These are phyloP conservation scores for Alternaria burnsii DNA, from an alignment of 2,329 filamentous ascomycete genomes.

Conservation along the genomic window DNA sequence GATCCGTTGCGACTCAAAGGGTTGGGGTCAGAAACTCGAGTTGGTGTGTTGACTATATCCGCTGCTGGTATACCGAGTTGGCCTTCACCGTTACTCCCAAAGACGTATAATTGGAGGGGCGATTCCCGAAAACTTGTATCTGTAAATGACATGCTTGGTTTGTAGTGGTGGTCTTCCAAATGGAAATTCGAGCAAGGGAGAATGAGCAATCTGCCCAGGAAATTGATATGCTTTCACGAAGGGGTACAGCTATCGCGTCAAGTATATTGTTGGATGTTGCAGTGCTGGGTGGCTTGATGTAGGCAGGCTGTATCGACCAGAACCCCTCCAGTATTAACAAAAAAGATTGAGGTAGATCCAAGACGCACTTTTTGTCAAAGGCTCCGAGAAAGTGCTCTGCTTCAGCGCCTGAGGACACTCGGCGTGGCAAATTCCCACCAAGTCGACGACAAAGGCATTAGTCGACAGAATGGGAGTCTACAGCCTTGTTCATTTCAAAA, in stretches of 20 bases:
- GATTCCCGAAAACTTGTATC: no score
- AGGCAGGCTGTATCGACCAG: background rate
- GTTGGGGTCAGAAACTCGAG: constrained; percentile 9
- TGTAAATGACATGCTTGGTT: background rate
- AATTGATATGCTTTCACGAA: background rate
- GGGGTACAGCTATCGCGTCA: no score
- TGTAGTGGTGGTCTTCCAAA: background rate
- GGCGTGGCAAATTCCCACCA: background rate
- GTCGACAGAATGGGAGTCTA: background rate
- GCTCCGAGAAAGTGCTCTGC: background rate
- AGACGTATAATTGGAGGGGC: constrained; percentile 49
- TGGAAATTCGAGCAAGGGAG: background rate
- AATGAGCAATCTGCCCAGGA: background rate
- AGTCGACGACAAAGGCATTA: background rate
- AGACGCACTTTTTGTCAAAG: background rate
- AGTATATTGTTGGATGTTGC: background rate
- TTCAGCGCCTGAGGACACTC: background rate
- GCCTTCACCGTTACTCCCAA: constrained; percentile 63
- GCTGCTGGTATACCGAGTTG: constrained; percentile 61
- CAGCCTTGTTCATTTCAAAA: background rate
- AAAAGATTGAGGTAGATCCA: background rate
- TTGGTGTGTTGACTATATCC: constrained; percentile 42
- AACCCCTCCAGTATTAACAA: background rate
- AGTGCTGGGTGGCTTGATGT: background rate
- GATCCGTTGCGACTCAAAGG: background rate